A percentile compares a stretch with the other conserved stretches of the same genome.
phyloP scores from a whole-genome alignment of 768 basidiomycete species.

The Lentinula sp. region DNA sequence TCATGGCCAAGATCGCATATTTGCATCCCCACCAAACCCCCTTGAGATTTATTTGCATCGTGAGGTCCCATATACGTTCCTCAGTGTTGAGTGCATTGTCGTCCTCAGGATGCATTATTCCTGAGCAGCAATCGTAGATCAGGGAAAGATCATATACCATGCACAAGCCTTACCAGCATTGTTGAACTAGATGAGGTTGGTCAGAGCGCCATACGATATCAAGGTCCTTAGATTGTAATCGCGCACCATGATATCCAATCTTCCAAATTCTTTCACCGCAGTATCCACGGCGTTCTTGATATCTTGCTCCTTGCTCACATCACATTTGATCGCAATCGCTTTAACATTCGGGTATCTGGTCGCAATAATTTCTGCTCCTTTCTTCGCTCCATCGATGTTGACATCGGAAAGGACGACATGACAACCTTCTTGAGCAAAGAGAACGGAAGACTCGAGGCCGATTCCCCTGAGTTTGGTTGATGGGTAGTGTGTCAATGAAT shows the following conservation, averaged over 20 bases:
- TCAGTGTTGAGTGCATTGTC: conserved; percentile 96
- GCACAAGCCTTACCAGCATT: conserved; percentile 59
- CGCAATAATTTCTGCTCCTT: conserved; percentile 55
- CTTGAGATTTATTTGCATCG: conserved; percentile 93
- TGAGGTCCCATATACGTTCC: conserved; percentile 93
- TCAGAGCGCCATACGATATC: background rate
- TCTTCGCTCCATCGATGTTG: conserved; percentile 69
- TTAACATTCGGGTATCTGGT: conserved; percentile 65
- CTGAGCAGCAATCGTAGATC: conserved; percentile 25
- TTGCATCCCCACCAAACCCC: conserved; percentile 99
- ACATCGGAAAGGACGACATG: conserved; percentile 86
- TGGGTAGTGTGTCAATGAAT: conserved; percentile 12
- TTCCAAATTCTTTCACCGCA: conserved; percentile 82
- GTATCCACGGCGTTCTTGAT: conserved; percentile 76
- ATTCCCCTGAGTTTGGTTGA: conserved; percentile 63
- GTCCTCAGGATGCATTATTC: conserved; percentile 97
- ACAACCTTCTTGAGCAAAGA: conserved; percentile 95
- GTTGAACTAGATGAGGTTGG: conserved; percentile 61
- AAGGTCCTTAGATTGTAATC: conserved; percentile 11
- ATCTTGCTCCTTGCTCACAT: conserved; percentile 86
- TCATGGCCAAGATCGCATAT: conserved; percentile 96
- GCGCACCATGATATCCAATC: conserved; percentile 89
- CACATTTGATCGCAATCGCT: conserved; percentile 66
- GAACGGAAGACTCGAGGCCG: conserved; percentile 90
- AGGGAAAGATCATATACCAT: background rate